A percentile compares a stretch with the other conserved stretches of the same genome.
phyloP scores from a whole-genome alignment of 1,139 yeast genomes.

The Lodderomyces pseudojiufengensis region DNA sequence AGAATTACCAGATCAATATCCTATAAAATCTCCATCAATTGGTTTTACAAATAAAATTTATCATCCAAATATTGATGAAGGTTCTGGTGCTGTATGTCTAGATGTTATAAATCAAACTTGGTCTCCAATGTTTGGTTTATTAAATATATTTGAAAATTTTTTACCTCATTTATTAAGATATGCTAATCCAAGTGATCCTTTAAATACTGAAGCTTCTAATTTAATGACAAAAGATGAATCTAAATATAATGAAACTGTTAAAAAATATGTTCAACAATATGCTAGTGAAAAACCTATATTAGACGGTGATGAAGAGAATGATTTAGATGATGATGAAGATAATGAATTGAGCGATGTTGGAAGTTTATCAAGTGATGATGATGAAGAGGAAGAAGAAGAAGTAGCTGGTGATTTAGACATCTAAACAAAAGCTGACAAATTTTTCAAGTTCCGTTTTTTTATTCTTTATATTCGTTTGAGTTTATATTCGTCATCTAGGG shows the following conservation, averaged over 20 bases:
- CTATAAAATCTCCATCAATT: slow-evolving; percentile 92
- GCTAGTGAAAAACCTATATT: slow-evolving; percentile 43
- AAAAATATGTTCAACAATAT: slow-evolving; percentile 67
- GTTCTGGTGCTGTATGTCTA: slow-evolving; percentile 89
- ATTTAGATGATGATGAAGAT: slow-evolving; percentile 44
- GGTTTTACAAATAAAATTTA: slow-evolving; percentile 89
- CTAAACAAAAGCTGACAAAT: no score
- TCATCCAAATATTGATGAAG: slow-evolving; percentile 91
- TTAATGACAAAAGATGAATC: slow-evolving; percentile 69
- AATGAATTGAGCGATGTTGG: slow-evolving; percentile 49
- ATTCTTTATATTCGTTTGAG: no score
- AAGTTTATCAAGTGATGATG: slow-evolving; percentile 48
- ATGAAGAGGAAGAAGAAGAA: slow-evolving; percentile 21
- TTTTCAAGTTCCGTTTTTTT: no score
- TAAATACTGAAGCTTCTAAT: slow-evolving; percentile 88
- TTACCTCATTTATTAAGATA: slow-evolving; percentile 87
- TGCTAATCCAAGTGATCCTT: slow-evolving; percentile 93
- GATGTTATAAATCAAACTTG: slow-evolving; percentile 97
- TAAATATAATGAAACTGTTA: slow-evolving; percentile 66
- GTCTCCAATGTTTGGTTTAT: slow-evolving; percentile 95
- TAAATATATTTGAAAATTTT: slow-evolving; percentile 89
- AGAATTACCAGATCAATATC: slow-evolving; percentile 93
- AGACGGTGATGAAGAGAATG: slow-evolving; percentile 30
- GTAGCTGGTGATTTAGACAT: slow-evolving; percentile 9
- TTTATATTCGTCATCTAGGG: no score